Evolutionary conservation across 495 filamentous ascomycete genomes (phyloP), one percentile per base, ranked within the genome.

Genomic region (Neurospora africana): DNA sequence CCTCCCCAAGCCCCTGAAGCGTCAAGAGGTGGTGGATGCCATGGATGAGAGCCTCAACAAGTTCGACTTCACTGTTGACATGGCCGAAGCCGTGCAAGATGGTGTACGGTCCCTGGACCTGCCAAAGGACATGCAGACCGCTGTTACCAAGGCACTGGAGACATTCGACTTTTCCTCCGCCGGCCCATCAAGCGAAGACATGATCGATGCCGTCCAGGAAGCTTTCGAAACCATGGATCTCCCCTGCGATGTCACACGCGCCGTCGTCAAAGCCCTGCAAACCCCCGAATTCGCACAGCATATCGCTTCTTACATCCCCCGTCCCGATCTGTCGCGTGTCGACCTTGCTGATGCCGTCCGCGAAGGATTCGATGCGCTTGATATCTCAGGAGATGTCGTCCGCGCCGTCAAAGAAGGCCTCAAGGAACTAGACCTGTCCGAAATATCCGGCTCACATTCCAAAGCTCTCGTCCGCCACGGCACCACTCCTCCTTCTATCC

Each of bases 11-110:
- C 75, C 81, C 4, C 74, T 83, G 58, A 79, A 79, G 2, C 67
- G 75, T 43, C 78, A 81, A 36, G 83, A 85, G 70, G 74, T 86
- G 47, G 69, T 85, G 19, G 82, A 81, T 70, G 84, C 84, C 17
- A 81, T 86, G 47, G 79, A 77, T 35, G 81, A 85, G 70, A 81
- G 83, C 8, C 75, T 86, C 3, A 75, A 82, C 68, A 69, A 71
- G 5, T 84, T 86, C 70, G 82, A 85, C 73, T 85, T 85, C 21
- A 70, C 76, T 4, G 69, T 68, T 17, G 78, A 80, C 19, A 72
- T 80, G 8, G 21, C 73, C 2, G 77, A 79, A 68, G 79, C 77
- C 5, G 77, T 81, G 11, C 75, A 78, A 68, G 70, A 75, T 15
- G 77, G 75, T 4, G 73, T 81, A 7, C 73, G 75, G 47, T 69